Evolutionary conservation across 108 stramenopile species (phyloP).

Genomic region (Cyclotella distinguenda): DNA sequence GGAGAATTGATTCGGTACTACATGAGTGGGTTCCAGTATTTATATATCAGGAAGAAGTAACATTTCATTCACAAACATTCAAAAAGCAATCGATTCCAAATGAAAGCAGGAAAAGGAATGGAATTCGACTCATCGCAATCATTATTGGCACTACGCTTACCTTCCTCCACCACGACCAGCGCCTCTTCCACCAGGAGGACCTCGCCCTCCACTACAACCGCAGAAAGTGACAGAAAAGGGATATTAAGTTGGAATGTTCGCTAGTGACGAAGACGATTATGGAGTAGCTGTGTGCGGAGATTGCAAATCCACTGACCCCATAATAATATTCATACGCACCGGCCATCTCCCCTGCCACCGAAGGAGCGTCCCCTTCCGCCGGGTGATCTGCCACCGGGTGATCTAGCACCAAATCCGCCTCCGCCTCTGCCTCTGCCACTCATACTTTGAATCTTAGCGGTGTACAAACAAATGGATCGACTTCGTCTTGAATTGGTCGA

Average conservation of each 20-base stretch:
- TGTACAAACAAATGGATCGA: no score
- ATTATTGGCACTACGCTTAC: constrained; percentile 4
- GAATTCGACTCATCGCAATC: background rate
- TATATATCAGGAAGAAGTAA: background rate
- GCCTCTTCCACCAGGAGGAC: constrained; percentile 52
- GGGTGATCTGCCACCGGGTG: constrained; percentile 54
- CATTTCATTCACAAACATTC: background rate
- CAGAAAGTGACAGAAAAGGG: constrained; percentile 32
- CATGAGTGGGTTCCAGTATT: no score
- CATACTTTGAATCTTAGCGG: constrained; percentile 18
- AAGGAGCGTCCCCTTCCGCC: constrained; percentile 42
- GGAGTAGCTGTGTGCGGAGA: background rate
- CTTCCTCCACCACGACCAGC: constrained; percentile 49
- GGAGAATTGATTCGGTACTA: background rate
- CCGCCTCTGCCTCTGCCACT: constrained; percentile 41
- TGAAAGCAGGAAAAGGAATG: background rate
- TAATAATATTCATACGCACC: background rate
- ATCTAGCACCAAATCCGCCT: constrained; percentile 50
- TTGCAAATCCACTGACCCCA: background rate
- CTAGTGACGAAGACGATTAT: background rate
- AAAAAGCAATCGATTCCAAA: background rate
- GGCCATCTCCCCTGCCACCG: constrained; percentile 42
- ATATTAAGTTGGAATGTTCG: background rate
- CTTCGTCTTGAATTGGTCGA: no score
- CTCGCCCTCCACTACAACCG: constrained; percentile 61